Base-by-base conservation (phyloP, 2,329 filamentous ascomycete genomes). In the Plenodomus lindquistii region DNA sequence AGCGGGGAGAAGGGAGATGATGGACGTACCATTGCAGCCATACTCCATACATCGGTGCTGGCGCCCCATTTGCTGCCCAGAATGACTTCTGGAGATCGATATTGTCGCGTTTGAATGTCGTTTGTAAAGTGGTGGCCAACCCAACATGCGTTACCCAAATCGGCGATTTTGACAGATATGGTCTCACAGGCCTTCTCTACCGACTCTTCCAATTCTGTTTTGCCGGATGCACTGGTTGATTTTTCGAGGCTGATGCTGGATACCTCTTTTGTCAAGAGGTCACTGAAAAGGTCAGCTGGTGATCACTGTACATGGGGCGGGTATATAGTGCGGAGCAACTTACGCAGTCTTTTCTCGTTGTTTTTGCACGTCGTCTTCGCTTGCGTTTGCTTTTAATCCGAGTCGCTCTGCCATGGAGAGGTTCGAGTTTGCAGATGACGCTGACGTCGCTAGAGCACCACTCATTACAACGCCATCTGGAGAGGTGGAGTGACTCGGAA, bases 31-130 rank as follows among this genome's bases (percentile, higher is more conserved):
- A 99, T 99, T 60, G 89, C 89, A 50, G 94, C 92, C 94, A 99
- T 99, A 75, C 93, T 97, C 94, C 94, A 99, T 7, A 97, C 89
- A 74, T 99, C 94, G 1, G 94, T 97, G 70, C 93, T 97, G n/a
- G 94, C 94, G 60, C 94, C 94, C 94, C 94, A 99, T 78, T 97
- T 97, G 2, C 91, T 85, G 34, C 94, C 94, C 17, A 99, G 79
- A 52, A 99, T 97, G 47, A 99, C 94, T 75, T 99, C 94, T 1
- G 94, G 94, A 1, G 94, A 97, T 48, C 94, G 83, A 74, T 99
- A 99, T 75, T 99, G 94, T 66, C 94, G 83, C 8, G 94, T 99
- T 73, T 99, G 94, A 65, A 99, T 99, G 71, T 99, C 94, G 70
- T 99, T 97, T 68, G 94, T 99, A 75, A 99, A 99, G 75, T 99